Evolutionary conservation across 192 early-diverging fungal species (phyloP).

Genomic region (Diversispora eburnea): DNA sequence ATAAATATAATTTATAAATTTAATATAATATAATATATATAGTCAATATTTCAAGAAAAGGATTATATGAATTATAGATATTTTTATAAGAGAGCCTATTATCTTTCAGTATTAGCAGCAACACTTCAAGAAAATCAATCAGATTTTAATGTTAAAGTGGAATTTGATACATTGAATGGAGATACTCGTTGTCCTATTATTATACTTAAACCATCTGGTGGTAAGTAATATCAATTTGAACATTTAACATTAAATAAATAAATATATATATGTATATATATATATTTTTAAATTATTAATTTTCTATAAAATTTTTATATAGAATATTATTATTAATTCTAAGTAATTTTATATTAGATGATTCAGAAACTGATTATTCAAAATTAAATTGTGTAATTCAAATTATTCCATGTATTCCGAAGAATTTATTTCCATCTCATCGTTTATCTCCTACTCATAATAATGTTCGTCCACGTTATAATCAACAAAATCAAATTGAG

Average conservation of each 20-base stretch:
- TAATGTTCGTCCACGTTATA: slow-evolving; percentile 56
- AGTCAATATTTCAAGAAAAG: slow-evolving; percentile 82
- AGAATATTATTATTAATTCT: too few species aligned
- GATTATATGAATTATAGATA: slow-evolving; percentile 93
- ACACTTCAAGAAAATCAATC: slow-evolving; percentile 48
- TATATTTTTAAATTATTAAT: neutral
- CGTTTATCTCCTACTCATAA: slow-evolving; percentile 78
- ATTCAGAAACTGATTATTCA: slow-evolving; percentile 62
- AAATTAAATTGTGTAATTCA: slow-evolving; percentile 68
- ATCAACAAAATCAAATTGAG: too few species aligned
- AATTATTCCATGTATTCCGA: slow-evolving; percentile 71
- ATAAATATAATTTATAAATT: too few species aligned
- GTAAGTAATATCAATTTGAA: slow-evolving; percentile 30
- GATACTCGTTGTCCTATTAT: slow-evolving; percentile 66
- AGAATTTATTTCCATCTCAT: slow-evolving; percentile 59
- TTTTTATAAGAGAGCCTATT: slow-evolving; percentile 93
- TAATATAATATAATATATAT: too few species aligned
- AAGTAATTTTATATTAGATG: slow-evolving; percentile 37
- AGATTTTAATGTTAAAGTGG: slow-evolving; percentile 48
- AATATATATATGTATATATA: too few species aligned
- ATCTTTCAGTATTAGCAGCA: slow-evolving; percentile 71
- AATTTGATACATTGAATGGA: slow-evolving; percentile 51
- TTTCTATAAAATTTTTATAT: neutral
- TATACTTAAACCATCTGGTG: slow-evolving; percentile 49
- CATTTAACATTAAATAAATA: neutral